Evolutionary conservation across 192 early-diverging fungal species (phyloP).

Genomic region (Gryganskiella cystojenkinii): DNA sequence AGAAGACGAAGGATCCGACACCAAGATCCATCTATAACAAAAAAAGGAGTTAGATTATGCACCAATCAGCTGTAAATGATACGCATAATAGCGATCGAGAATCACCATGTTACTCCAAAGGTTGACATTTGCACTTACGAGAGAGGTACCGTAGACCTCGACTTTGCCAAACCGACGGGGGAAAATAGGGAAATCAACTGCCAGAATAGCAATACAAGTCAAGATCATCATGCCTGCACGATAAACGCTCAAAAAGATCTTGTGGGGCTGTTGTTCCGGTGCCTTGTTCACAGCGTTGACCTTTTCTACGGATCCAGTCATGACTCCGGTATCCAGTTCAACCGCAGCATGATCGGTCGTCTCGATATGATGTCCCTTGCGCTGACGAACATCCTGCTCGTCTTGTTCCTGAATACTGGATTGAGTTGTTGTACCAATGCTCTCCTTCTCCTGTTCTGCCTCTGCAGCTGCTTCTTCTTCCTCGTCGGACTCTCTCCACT

Average conservation of each 20-base stretch:
- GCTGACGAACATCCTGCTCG: constrained; percentile 37
- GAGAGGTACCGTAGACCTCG: constrained; percentile 88
- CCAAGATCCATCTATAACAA: constrained; percentile 89
- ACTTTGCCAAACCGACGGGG: constrained; percentile 92
- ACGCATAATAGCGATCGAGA: no score
- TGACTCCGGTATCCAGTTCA: constrained; percentile 13
- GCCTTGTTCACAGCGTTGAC: background rate
- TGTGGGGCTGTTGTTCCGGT: constrained; percentile 22
- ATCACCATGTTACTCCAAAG: no score
- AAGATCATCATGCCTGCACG: constrained; percentile 82
- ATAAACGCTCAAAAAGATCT: constrained; percentile 75
- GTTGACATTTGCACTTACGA: constrained; percentile 59
- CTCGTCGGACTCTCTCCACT: constrained; percentile 50
- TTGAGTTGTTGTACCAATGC: background rate
- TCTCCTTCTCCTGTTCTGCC: background rate
- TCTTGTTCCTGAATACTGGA: constrained; percentile 1
- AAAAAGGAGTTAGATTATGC: background rate
- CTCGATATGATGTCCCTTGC: constrained; percentile 17
- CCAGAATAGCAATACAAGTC: constrained; percentile 89
- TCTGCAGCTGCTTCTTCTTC: constrained; percentile 15
- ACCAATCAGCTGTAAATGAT: background rate
- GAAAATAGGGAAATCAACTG: constrained; percentile 94
- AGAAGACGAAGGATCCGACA: constrained; percentile 94
- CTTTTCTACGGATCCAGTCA: background rate
- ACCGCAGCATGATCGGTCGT: constrained; percentile 17